Evolutionary conservation across 345 rosid genomes (phyloP), one percentile per base, ranked within the genome.

Genomic region (Salix caprea): DNA sequence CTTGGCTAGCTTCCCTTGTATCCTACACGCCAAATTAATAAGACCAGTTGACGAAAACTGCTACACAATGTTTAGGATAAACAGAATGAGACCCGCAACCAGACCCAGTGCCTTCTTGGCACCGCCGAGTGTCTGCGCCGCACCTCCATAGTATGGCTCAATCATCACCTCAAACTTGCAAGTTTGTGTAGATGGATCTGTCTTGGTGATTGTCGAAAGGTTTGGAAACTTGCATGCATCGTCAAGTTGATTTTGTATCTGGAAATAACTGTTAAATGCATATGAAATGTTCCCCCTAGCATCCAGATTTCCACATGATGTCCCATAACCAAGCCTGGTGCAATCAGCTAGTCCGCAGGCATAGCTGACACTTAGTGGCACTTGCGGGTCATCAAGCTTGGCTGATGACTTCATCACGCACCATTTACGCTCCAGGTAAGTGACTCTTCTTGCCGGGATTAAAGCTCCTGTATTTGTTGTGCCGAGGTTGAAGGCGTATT

Each of bases 251-350:
- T 96, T 86, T 14, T 91, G 77, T 30, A 40, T 87, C 90, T 96
- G 99, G 83, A 81, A 96, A 78, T 92, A 96, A 85, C 98, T 96
- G 69, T 96, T 93, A 58, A 92, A 92, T 2, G 99, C 99, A 74
- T 84, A 96, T 1, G 98, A 96, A 67, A 96, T 90, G 78, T 93
- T 96, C 52, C 85, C 86, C 72, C 46, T 71, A 21, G 80, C 83
- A 69, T 93, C 91, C 50, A 96, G 78, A 78, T 40, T 64, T 15
- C 87, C 91, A 58, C 99, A 96, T 4, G 97, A 90, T 14, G 99
- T 91, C 67, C 95, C 99, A 21, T 92, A 87, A 65, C 99, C 99
- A 0, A 96, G 96, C 64, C 88, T 80, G 0, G 98, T 93, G 81
- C 99, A 96, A 79, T 96, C 99, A 21, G 89, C 97, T 11, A 50